These are phyloP conservation scores for Cercospora zeina DNA, from an alignment of 2,329 filamentous ascomycete species.

Conservation along the genomic window DNA sequence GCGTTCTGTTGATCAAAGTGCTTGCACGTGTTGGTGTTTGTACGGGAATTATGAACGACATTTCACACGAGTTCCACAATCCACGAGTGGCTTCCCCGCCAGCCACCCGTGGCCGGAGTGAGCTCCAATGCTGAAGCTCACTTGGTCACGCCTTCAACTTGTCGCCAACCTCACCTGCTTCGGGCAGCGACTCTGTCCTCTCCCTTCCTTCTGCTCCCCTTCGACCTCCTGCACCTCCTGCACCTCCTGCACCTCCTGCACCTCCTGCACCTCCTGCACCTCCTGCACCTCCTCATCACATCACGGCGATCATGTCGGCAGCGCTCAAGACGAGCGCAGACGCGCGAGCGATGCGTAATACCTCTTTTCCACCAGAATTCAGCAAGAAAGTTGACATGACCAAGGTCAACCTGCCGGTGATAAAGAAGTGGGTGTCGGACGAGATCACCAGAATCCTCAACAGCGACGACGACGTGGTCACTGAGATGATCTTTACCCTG, in stretches of 20 bases:
- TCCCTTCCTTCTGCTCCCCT: neutral
- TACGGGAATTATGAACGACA: neutral
- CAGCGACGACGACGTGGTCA: constrained; percentile 94
- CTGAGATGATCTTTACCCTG: constrained; percentile 73
- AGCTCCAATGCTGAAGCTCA: neutral
- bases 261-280: neutral
- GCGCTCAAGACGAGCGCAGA: constrained; percentile 69
- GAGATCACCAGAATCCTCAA: constrained; percentile 84
- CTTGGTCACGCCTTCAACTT: neutral
- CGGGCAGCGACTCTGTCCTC: neutral
- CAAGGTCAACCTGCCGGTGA: constrained; percentile 95
- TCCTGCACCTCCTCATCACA: neutral
- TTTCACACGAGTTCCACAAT: too few relatives aligned
- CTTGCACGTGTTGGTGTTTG: neutral
- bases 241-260: too few relatives aligned
- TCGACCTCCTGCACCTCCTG: neutral
- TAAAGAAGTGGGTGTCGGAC: constrained; percentile 98
- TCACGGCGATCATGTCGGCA: constrained; percentile 23
- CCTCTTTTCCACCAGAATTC: constrained; percentile 92
- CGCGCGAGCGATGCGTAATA: constrained; percentile 83
- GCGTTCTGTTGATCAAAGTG: neutral
- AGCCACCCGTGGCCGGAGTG: too few relatives aligned
- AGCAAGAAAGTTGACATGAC: constrained; percentile 94
- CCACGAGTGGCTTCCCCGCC: too few relatives aligned
- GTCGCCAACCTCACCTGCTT: constrained; percentile 7